phyloP scores from a whole-genome alignment of 108 stramenopile species.

The Pelagomonas calceolata region DNA sequence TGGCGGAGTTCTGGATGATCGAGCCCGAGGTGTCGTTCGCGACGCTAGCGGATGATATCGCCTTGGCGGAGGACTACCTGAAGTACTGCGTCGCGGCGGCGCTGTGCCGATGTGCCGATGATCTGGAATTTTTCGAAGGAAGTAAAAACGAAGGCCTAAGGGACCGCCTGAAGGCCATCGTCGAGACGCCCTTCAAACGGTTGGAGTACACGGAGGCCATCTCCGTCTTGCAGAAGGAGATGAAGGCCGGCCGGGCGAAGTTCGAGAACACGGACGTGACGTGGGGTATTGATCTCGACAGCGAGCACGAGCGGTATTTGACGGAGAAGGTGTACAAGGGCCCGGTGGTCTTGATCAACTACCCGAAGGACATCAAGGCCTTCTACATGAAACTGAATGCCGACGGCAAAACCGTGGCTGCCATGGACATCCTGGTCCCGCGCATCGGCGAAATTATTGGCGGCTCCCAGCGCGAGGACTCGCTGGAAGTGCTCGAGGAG shows the following conservation, averaged over 20 bases:
- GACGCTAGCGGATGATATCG: conserved; percentile 61
- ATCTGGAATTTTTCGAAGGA: conserved; percentile 80
- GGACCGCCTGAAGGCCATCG: conserved; percentile 49
- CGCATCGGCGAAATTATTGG: conserved; percentile 82
- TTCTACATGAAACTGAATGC: conserved; percentile 88
- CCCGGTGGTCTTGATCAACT: conserved; percentile 77
- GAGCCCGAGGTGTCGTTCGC: conserved; percentile 87
- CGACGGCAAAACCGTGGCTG: conserved; percentile 70
- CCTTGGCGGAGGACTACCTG: conserved; percentile 83
- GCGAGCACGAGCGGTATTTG: conserved; percentile 83
- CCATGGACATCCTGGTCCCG: conserved; percentile 80
- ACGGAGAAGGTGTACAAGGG: conserved; percentile 67
- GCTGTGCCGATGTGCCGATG: conserved; percentile 65
- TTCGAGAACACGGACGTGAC: conserved; percentile 41
- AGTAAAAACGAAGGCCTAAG: conserved; percentile 47
- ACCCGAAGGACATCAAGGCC: conserved; percentile 85
- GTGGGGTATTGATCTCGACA: conserved; percentile 74
- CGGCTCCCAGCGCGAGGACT: conserved; percentile 80
- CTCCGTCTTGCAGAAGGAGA: conserved; percentile 44
- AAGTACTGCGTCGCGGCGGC: conserved; percentile 79
- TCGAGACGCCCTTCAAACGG: conserved; percentile 54
- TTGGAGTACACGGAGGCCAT: conserved; percentile 72
- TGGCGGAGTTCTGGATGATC: conserved; percentile 90
- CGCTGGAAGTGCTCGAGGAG: conserved; percentile 57
- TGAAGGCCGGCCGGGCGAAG: conserved; percentile 40